Evolutionary conservation across 257 asterid genomes (phyloP).

Genomic region (Sherardia arvensis): DNA sequence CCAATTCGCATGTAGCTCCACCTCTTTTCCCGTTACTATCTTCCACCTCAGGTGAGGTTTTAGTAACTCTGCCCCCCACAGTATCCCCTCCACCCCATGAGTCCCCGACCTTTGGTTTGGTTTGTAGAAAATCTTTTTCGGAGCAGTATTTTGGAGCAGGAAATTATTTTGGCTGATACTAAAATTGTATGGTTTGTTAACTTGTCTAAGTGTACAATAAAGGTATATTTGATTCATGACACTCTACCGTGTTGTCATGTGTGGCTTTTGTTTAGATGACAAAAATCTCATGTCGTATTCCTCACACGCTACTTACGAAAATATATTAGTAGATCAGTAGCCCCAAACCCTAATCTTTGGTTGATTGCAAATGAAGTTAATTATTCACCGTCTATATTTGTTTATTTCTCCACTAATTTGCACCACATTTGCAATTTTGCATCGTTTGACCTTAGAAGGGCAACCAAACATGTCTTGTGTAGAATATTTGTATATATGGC

Average conservation of each 20-base stretch:
- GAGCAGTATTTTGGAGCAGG: no score
- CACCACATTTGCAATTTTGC: background rate
- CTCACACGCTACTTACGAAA: background rate
- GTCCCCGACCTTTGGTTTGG: no score
- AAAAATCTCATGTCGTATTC: background rate
- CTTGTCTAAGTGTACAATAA: background rate
- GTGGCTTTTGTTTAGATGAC: background rate
- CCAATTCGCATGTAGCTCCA: no score
- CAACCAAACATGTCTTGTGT: background rate
- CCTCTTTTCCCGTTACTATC: no score
- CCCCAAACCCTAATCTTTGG: background rate
- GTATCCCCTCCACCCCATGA: no score
- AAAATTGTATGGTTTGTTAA: background rate
- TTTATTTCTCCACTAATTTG: background rate
- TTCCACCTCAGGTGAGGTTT: no score
- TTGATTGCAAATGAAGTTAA: conserved; percentile 8
- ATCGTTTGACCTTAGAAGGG: background rate
- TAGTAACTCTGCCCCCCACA: no score
- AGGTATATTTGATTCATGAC: no score
- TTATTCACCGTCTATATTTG: background rate
- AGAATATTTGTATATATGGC: background rate
- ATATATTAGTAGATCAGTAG: background rate
- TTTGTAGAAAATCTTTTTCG: no score
- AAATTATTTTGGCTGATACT: no score
- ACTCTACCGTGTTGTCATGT: background rate